Percentiles rank a stretch among this genome's conserved stretches.
Conservation (phyloP, 2,329 filamentous ascomycete genomes). For the Aspergillus sp. region DNA sequence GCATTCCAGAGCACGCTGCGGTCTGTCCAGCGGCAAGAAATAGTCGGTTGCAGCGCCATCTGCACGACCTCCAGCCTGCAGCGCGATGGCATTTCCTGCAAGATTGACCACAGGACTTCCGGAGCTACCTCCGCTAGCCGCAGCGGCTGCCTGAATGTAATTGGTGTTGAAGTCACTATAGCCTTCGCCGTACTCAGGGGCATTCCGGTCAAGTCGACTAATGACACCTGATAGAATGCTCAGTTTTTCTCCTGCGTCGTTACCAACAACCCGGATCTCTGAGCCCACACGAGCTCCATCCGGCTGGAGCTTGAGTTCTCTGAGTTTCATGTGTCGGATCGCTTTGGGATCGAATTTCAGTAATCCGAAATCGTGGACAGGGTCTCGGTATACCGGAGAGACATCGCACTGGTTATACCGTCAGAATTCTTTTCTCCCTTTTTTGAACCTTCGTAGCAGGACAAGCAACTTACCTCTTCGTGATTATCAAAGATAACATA, state of each 20-base stretch:
- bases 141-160: conserved; percentile 97
- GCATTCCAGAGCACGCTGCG: conserved; percentile 80
- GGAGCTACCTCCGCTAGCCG: conserved; percentile 95
- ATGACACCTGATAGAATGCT: conserved; percentile 98
- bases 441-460: neutral
- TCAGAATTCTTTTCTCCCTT: neutral
- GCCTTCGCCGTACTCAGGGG: conserved; percentile 94
- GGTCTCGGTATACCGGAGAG: conserved; percentile 94
- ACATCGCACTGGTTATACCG: conserved; percentile 71
- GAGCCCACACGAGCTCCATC: conserved; percentile 84
- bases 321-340: conserved; percentile 95
- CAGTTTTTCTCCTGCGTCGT: conserved; percentile 97
- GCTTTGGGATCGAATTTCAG: conserved; percentile 92
- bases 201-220: conserved; percentile 91
- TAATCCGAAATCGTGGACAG: conserved; percentile 97
- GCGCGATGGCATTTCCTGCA: conserved; percentile 83
- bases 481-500: conserved; percentile 99
- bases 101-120: conserved; percentile 97
- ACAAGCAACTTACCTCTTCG: conserved; percentile 60
- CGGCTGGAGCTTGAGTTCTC: conserved; percentile 75
- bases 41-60: conserved; percentile 98
- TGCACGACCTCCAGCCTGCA: conserved; percentile 90
- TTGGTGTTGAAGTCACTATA: conserved; percentile 97
- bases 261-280: conserved; percentile 95
- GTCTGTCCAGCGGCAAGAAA: conserved; percentile 90